phyloP scores from a whole-genome alignment of 331 rosid genomes.

The Phaseolus coccineus region DNA sequence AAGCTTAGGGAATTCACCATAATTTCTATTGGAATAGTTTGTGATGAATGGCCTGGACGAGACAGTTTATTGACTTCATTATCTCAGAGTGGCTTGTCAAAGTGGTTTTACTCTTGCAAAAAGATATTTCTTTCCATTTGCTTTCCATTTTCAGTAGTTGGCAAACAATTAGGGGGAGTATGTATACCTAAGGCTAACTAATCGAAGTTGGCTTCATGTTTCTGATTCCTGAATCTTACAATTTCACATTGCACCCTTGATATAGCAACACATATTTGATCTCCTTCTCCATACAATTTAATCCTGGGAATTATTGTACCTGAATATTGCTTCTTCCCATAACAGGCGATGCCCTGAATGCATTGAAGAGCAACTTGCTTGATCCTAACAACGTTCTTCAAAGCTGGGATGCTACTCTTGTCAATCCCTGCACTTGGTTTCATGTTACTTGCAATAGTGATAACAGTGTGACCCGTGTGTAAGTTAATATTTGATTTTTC shows the following conservation, averaged over 20 bases:
- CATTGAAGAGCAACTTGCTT: constrained; percentile 65
- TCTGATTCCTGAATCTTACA: constrained; percentile 28
- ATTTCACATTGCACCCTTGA: constrained; percentile 7
- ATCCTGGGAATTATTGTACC: constrained; percentile 27
- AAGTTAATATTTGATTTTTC: constrained; percentile 50
- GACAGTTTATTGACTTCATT: constrained; percentile 16
- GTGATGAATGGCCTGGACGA: not conserved
- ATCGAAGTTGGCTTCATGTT: constrained; percentile 29
- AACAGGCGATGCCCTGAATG: constrained; percentile 85
- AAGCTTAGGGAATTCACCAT: constrained; percentile 7
- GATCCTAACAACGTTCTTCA: constrained; percentile 96
- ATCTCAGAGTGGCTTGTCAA: constrained; percentile 27
- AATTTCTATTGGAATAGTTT: constrained; percentile 3
- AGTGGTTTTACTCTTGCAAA: constrained; percentile 28
- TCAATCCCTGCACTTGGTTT: constrained; percentile 96
- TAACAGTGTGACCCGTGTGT: constrained; percentile 93
- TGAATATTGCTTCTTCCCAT: constrained; percentile 45
- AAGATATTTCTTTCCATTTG: not conserved
- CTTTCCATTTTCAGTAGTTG: constrained; percentile 16
- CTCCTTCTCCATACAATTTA: constrained; percentile 16
- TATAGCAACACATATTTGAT: constrained; percentile 4
- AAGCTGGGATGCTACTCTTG: constrained; percentile 99
- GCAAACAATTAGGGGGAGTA: not conserved
- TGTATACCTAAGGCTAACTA: not conserved
- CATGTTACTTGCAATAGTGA: constrained; percentile 79